phyloP scores from a whole-genome alignment of 1,284 basidiomycete species.

The Xerocomus minutiporus region DNA sequence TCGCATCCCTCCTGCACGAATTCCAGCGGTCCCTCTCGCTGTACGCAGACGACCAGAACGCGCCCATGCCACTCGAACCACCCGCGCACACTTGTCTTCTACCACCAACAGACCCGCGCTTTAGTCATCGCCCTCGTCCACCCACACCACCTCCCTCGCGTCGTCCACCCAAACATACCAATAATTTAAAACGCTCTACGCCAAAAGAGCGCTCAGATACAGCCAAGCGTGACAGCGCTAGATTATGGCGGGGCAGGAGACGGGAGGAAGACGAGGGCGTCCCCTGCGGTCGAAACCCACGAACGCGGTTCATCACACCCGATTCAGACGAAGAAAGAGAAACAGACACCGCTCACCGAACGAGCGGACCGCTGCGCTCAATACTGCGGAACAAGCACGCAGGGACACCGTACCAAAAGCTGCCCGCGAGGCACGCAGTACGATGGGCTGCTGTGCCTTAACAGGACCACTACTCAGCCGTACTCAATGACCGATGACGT shows the following conservation, averaged over 20 bases:
- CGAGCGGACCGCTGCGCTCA: constrained; percentile 11
- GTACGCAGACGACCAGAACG: background rate
- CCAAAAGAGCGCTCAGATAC: background rate
- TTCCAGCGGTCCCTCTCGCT: background rate
- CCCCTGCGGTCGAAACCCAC: constrained; percentile 2
- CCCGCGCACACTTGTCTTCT: background rate
- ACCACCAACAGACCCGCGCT: background rate
- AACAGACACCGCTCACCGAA: background rate
- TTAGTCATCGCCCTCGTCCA: constrained; percentile 5
- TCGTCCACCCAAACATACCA: background rate
- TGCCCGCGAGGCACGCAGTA: background rate
- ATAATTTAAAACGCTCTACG: background rate
- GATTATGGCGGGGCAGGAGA: background rate
- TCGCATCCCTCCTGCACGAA: background rate
- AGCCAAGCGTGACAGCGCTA: background rate
- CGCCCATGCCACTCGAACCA: background rate
- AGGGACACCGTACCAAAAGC: constrained; percentile 8
- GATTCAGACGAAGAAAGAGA: background rate
- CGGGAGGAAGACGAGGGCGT: background rate
- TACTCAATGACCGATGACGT: background rate
- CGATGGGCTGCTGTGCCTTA: background rate
- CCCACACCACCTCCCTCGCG: constrained; percentile 12
- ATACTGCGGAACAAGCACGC: constrained; percentile 16
- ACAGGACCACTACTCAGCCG: background rate
- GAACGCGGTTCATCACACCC: constrained; percentile 14